Conservation (phyloP, 805 yeast genomes). For the Metschnikowia chrysomelidarum region DNA sequence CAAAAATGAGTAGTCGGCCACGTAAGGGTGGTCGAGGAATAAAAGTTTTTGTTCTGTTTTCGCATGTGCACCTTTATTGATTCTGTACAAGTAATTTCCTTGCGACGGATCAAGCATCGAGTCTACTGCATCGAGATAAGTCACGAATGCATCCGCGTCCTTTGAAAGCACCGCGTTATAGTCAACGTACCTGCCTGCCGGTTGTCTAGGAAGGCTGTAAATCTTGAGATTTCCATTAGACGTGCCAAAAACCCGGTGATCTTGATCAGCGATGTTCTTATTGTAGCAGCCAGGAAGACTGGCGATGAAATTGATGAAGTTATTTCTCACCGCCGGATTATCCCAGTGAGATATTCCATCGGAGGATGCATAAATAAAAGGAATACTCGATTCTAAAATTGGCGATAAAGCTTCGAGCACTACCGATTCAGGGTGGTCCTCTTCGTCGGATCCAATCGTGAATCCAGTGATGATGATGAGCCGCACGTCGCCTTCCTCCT, state of each 20-base stretch:
- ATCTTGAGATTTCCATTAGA: constrained; percentile 35
- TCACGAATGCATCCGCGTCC: constrained; percentile 23
- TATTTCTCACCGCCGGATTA: constrained; percentile 12
- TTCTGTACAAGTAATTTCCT: too few species aligned
- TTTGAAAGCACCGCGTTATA: constrained; percentile 6
- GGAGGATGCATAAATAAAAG: constrained; percentile 37
- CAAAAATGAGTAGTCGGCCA: too few species aligned
- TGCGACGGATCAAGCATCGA: too few species aligned
- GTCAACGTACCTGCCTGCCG: constrained; percentile 5
- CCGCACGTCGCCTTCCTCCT: constrained; percentile 29
- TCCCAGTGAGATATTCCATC: constrained; percentile 36
- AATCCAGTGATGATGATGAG: constrained; percentile 38
- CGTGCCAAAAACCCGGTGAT: constrained; percentile 27
- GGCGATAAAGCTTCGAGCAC: constrained; percentile 31
- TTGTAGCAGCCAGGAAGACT: constrained; percentile 38
- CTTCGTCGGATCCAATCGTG: constrained; percentile 28
- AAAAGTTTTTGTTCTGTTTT: too few species aligned
- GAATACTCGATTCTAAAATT: constrained; percentile 26
- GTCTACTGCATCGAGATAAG: constrained; percentile 33
- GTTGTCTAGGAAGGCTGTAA: constrained; percentile 8
- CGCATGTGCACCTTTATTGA: too few species aligned
- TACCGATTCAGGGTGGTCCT: constrained; percentile 27
- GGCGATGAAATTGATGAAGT: constrained; percentile 26
- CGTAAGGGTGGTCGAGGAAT: too few species aligned
- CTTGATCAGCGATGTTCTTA: constrained; percentile 9